Conservation (phyloP, 306 rosid species). For the Prunus mira region DNA sequence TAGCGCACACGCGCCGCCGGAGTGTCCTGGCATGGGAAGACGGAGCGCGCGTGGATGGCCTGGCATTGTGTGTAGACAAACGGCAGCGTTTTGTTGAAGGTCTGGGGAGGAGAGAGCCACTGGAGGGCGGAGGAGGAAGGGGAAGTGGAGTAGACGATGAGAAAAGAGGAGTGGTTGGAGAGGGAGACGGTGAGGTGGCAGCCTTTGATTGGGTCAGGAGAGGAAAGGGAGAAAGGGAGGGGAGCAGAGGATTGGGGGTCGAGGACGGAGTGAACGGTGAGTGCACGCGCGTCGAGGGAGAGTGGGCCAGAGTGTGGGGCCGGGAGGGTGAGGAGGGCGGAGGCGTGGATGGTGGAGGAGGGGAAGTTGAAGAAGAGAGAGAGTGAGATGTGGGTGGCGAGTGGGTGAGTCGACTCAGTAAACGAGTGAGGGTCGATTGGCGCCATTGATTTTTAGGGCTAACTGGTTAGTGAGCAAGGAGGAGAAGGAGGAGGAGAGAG, state of each 20-base stretch:
- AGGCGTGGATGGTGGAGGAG: conserved; percentile 52
- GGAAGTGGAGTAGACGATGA: conserved; percentile 52
- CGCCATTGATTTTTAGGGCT: conserved; percentile 46
- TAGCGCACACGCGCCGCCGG: conserved; percentile 74
- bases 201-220: conserved; percentile 57
- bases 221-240: conserved; percentile 53
- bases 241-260: conserved; percentile 38
- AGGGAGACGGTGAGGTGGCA: conserved; percentile 53
- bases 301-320: conserved; percentile 53
- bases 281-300: conserved; percentile 77
- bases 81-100: conserved; percentile 61
- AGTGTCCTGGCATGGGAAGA: conserved; percentile 94
- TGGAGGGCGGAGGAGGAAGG: conserved; percentile 87
- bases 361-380: conserved; percentile 68
- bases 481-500: neutral
- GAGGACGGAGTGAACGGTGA: conserved; percentile 45
- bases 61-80: conserved; percentile 94
- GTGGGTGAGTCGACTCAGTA: conserved; percentile 63
- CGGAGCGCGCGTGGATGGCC: conserved; percentile 79
- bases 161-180: conserved; percentile 47
- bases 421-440: conserved; percentile 87
- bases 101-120: conserved; percentile 80
- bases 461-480: no score
- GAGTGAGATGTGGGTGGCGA: conserved; percentile 51
- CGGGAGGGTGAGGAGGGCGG: conserved; percentile 58